Conservation (phyloP, 1,284 basidiomycete species). For the Mixia osmundae region DNA sequence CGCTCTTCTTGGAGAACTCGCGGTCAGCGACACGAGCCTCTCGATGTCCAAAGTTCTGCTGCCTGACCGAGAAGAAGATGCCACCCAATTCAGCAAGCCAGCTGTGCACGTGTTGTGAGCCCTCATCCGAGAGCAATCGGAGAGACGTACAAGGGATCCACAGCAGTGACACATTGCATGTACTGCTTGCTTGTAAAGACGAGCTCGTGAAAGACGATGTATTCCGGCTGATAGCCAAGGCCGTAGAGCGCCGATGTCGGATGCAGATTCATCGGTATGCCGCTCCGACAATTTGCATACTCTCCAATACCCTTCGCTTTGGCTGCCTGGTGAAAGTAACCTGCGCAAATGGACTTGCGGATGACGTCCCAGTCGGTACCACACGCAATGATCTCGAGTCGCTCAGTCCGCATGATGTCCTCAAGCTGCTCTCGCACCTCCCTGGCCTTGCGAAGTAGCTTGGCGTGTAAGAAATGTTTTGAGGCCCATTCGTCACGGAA, state of each 20-base stretch:
- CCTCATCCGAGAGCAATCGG: no score
- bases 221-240: conserved; percentile 77
- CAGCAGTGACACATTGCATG: conserved; percentile 88
- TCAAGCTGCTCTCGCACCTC: conserved; percentile 92
- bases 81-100: conserved; percentile 14
- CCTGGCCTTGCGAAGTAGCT: conserved; percentile 75
- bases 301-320: conserved; percentile 96
- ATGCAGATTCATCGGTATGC: conserved; percentile 69
- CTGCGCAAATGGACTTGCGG: conserved; percentile 90
- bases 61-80: conserved; percentile 12
- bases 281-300: conserved; percentile 93
- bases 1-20: conserved; percentile 69
- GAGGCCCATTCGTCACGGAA: conserved; percentile 83
- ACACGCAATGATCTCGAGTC: conserved; percentile 68
- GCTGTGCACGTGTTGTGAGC: conserved; percentile 22
- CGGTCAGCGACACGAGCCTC: conserved; percentile 45
- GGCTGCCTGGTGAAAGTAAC: conserved; percentile 98
- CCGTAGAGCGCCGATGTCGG: conserved; percentile 93
- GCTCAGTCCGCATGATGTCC: conserved; percentile 97
- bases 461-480: conserved; percentile 88
- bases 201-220: conserved; percentile 87
- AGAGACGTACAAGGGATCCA: conserved; percentile 89
- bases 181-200: conserved; percentile 82
- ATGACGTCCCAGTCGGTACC: conserved; percentile 91
- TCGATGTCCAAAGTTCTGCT: conserved; percentile 58